Conservation (phyloP, 1,284 basidiomycete genomes). For the Trichosporon sp. region DNA sequence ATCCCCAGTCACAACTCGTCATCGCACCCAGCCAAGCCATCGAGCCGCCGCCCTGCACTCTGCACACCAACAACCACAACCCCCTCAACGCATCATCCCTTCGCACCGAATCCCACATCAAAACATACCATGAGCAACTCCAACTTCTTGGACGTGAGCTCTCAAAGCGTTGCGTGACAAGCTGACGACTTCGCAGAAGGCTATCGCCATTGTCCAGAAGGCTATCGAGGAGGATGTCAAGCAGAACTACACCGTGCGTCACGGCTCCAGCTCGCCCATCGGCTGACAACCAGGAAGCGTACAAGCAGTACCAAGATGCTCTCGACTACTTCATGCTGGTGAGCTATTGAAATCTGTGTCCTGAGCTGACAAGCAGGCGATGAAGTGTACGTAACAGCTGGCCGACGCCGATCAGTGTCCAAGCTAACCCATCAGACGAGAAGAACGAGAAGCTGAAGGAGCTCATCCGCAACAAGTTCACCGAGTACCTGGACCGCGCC, state of each 20-base stretch:
- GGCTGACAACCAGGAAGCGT: conserved; percentile 67
- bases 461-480: conserved; percentile 85
- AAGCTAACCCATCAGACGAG: conserved; percentile 67
- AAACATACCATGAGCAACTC: conserved; percentile 56
- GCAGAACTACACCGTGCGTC: conserved; percentile 72
- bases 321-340: conserved; percentile 98
- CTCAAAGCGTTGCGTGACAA: background rate
- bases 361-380: conserved; percentile 45
- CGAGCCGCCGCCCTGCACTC: background rate
- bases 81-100: background rate
- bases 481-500: conserved; percentile 88
- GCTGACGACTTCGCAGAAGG: conserved; percentile 65
- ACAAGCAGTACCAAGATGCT: conserved; percentile 91
- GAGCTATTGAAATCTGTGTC: conserved; percentile 24
- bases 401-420: background rate
- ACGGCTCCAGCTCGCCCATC: too few species aligned
- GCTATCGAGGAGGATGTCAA: conserved; percentile 95
- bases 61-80: background rate
- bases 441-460: conserved; percentile 92
- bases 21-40: background rate
- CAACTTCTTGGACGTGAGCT: conserved; percentile 61
- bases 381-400: conserved; percentile 64
- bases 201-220: conserved; percentile 90
- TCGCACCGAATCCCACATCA: background rate
- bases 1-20: conserved; percentile 8